These are phyloP conservation scores for Corymbia citriodora DNA, from an alignment of 441 rosid species.

Conservation along the genomic window DNA sequence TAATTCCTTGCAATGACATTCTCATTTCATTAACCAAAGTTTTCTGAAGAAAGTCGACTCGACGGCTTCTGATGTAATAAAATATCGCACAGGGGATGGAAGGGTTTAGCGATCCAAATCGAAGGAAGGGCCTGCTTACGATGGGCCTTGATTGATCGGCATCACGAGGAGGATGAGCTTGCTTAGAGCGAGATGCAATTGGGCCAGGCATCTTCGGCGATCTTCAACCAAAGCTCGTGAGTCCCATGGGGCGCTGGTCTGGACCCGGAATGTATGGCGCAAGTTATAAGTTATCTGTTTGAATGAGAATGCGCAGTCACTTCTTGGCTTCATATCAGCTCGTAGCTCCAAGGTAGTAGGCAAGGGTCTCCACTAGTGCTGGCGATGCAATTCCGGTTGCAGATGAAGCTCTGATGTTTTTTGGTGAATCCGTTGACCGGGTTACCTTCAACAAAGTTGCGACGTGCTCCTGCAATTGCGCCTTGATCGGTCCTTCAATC, in stretches of 20 bases:
- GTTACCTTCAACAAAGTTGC: neutral
- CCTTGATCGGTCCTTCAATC: neutral
- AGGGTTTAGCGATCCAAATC: neutral
- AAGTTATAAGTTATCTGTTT: neutral
- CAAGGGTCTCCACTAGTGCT: fast-evolving
- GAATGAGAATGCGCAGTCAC: neutral
- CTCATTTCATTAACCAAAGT: neutral
- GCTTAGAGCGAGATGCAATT: neutral
- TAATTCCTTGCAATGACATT: neutral
- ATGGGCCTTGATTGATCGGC: neutral
- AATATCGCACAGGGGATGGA: neutral
- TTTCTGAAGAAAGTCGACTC: neutral
- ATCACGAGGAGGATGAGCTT: neutral
- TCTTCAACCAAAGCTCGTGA: neutral
- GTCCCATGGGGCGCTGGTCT: no score
- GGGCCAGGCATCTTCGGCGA: neutral
- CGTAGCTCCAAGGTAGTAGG: neutral
- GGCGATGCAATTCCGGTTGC: neutral
- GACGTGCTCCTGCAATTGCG: neutral
- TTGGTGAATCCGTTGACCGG: neutral
- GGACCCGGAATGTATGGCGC: neutral
- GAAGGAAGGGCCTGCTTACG: neutral
- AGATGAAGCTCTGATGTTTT: neutral
- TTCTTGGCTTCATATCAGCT: neutral
- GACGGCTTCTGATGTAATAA: neutral